Percentiles rank a stretch among this genome's conserved stretches.
These are phyloP conservation scores for Lentinus brumalis DNA, from an alignment of 768 basidiomycete species.

Conservation along the genomic window DNA sequence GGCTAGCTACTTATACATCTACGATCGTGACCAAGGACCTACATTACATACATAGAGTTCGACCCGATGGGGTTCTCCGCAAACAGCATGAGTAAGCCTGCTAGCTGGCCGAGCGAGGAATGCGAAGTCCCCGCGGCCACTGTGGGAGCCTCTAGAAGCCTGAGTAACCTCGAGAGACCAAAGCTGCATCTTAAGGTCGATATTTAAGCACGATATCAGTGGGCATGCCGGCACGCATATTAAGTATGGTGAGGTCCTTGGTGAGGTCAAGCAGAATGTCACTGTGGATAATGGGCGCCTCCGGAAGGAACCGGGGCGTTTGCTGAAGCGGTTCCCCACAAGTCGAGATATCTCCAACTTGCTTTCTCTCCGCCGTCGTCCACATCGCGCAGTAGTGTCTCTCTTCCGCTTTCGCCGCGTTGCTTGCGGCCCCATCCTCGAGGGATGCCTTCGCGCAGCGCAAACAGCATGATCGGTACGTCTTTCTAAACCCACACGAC, in stretches of 20 bases:
- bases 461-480: slow-evolving; percentile 83
- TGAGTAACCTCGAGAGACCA: too few relatives aligned
- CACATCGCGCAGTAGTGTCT: slow-evolving; percentile 4
- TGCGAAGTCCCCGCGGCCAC: too few relatives aligned
- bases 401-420: slow-evolving; percentile 14
- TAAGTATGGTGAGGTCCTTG: too few relatives aligned
- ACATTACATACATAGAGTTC: too few relatives aligned
- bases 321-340: not conserved
- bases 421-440: slow-evolving; percentile 63
- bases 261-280: too few relatives aligned
- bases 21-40: too few relatives aligned
- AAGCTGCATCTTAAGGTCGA: not conserved
- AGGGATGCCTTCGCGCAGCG: slow-evolving; percentile 66
- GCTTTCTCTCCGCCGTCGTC: slow-evolving; percentile 1
- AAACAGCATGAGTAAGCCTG: too few relatives aligned
- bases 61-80: too few relatives aligned
- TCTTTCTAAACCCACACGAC: slow-evolving; percentile 14
- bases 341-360: not conserved
- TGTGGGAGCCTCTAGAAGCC: too few relatives aligned
- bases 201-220: not conserved
- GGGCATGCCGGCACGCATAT: too few relatives aligned
- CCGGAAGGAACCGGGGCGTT: slow-evolving; percentile 17
- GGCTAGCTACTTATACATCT: not conserved
- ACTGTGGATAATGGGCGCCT: not conserved
- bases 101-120: too few relatives aligned